Evolutionary conservation across 2,329 filamentous ascomycete genomes (phyloP).

Genomic region (Sclerotinia nivalis): DNA sequence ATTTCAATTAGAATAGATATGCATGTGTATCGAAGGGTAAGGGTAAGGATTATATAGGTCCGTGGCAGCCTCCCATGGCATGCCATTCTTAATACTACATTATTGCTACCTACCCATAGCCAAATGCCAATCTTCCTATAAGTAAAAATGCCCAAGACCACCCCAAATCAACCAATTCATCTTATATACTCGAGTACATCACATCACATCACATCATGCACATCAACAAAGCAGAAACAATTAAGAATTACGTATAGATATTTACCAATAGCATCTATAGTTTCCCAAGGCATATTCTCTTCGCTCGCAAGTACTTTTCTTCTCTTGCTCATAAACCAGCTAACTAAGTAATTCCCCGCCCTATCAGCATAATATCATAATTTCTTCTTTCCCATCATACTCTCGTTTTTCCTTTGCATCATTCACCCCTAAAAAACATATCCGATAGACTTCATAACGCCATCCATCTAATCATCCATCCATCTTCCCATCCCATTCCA

Average conservation of each 20-base stretch:
- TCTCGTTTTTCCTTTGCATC: not conserved
- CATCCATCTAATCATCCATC: conserved; percentile 19
- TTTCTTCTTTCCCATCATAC: not conserved
- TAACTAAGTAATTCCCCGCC: not conserved
- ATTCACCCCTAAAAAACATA: not conserved
- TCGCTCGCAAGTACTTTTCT: not conserved
- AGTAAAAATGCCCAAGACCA: too few relatives aligned
- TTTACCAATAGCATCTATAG: conserved; percentile 5
- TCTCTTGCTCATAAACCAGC: not conserved
- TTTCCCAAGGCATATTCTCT: not conserved
- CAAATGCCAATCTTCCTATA: too few relatives aligned
- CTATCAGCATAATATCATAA: not conserved
- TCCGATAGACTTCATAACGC: conserved; percentile 17
- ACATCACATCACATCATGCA: not conserved
- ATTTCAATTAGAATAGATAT: too few relatives aligned
- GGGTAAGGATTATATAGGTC: too few relatives aligned
- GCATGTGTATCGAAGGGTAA: too few relatives aligned
- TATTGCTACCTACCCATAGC: too few relatives aligned
- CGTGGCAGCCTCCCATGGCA: too few relatives aligned
- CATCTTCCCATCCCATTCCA: not conserved
- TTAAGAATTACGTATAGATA: not conserved
- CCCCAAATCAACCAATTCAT: too few relatives aligned
- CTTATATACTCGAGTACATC: not conserved
- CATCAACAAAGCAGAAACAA: not conserved
- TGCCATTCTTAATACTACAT: too few relatives aligned